Evolutionary conservation across 805 yeast genomes (phyloP), one percentile per base, ranked within the genome.

Genomic region (Starmerella etchellsii): DNA sequence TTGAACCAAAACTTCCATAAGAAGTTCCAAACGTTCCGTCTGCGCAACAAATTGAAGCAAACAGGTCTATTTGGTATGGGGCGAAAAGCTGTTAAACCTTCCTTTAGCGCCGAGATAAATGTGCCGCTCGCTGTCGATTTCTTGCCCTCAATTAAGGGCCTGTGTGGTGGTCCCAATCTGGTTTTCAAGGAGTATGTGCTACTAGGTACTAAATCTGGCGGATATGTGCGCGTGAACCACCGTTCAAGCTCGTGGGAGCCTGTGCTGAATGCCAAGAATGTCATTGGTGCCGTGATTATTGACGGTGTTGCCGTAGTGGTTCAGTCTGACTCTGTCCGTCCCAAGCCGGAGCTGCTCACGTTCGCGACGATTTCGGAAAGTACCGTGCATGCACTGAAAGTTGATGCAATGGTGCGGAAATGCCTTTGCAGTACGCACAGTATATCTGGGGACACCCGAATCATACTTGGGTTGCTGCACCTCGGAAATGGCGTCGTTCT

Each of bases 1-100:
- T 27, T 49, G 37, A 47, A 47, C 37, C 21, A 15, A 25, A 41
- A 40, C 22, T 47, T 47, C 42, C 51, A 46, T 37, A 47, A 47
- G 19, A 47, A 47, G 39, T 47, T 47, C 43, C 49, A 44, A 29
- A 36, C 39, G 2, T 37, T 31, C 22, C 34, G 49, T 14, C 32
- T 47, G 16, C 31, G 34, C 11, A 35, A 39, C 28, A 41, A 42
- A 31, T 15, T 37, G n/a, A 43, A 40, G 27, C 25, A 18, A 10
- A 31, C 42, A 4, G 50, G 50, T 2, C 15, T 47, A 10, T 35
- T 47, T 20, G 49, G 49, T 2, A 44, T 45, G 40, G 49, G 49
- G 16, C 42, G 43, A 9, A 23, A 27, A 18, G 11, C 39, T 8
- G 31, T 34, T 21, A 41, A 36, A 25, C 45, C 46, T 2, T 20